phyloP scores from a whole-genome alignment of 305 asterid genomes.

The Andrographis paniculata region DNA sequence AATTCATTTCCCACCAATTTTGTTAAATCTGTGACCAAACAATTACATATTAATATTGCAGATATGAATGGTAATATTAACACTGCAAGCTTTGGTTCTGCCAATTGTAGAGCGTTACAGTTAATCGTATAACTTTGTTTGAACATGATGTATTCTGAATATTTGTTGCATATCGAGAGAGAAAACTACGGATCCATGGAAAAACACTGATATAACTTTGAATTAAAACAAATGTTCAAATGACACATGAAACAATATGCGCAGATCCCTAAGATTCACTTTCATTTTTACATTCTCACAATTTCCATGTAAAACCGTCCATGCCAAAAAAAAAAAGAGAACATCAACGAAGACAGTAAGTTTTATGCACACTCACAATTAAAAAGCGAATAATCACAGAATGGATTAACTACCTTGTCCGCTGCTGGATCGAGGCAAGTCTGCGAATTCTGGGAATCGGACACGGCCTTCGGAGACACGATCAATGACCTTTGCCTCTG shows the following conservation, averaged over 20 bases:
- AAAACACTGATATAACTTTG: not conserved
- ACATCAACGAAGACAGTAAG: too few species aligned
- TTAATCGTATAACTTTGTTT: too few species aligned
- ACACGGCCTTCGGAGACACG: slow-evolving; percentile 80
- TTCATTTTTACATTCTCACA: not conserved
- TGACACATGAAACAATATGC: not conserved
- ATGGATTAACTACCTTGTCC: slow-evolving; percentile 41
- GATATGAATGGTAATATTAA: too few species aligned
- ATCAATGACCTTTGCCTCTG: slow-evolving; percentile 29
- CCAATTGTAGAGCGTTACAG: too few species aligned
- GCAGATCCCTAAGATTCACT: not conserved
- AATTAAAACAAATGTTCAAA: not conserved
- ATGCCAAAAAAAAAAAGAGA: too few species aligned
- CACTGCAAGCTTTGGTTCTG: too few species aligned
- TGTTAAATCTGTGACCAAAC: too few species aligned
- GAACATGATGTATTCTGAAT: not conserved
- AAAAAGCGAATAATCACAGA: slow-evolving; percentile 2
- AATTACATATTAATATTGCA: too few species aligned
- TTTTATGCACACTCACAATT: too few species aligned
- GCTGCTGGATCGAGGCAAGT: slow-evolving; percentile 93
- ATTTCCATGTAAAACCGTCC: not conserved
- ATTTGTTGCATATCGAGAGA: not conserved
- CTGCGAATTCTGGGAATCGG: slow-evolving; percentile 85
- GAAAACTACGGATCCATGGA: not conserved
- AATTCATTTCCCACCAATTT: too few species aligned